Percentiles rank a stretch among this genome's conserved stretches.
phyloP scores from a whole-genome alignment of 495 filamentous ascomycete species.

The Neurospora tetrasperma region DNA sequence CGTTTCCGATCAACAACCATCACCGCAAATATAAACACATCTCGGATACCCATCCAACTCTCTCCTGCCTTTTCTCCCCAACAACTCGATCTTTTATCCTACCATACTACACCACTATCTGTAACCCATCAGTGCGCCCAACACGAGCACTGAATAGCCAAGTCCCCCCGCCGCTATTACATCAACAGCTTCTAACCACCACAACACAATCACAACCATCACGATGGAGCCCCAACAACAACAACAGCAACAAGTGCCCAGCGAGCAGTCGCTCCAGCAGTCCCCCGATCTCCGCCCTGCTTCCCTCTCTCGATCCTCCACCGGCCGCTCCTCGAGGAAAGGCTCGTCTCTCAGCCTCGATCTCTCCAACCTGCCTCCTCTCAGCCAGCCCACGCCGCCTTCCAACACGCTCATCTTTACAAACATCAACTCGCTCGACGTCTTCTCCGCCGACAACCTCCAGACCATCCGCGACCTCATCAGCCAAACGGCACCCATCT shows the following conservation, averaged over 20 bases:
- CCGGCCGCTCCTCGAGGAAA: conserved; percentile 23
- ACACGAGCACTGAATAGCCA: not conserved
- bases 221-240: not conserved
- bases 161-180: not conserved
- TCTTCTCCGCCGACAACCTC: conserved; percentile 73
- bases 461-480: conserved; percentile 66
- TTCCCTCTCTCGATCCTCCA: conserved; percentile 24
- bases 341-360: conserved; percentile 63
- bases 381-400: conserved; percentile 69
- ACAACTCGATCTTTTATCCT: not conserved
- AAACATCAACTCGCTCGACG: conserved; percentile 64
- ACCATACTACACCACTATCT: not conserved
- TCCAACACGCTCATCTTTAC: conserved; percentile 94
- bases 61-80: not conserved
- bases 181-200: not conserved
- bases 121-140: too few species aligned
- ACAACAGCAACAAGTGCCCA: not conserved
- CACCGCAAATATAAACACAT: not conserved
- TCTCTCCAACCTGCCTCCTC: conserved; percentile 66
- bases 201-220: not conserved
- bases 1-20: not conserved
- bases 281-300: conserved; percentile 16
- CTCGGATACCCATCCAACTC: not conserved
- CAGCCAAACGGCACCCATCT: conserved; percentile 54
- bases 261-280: not conserved